These are phyloP conservation scores for Phyllostachys edulis DNA, from an alignment of 176 grass and related monocot genomes.

Conservation along the genomic window DNA sequence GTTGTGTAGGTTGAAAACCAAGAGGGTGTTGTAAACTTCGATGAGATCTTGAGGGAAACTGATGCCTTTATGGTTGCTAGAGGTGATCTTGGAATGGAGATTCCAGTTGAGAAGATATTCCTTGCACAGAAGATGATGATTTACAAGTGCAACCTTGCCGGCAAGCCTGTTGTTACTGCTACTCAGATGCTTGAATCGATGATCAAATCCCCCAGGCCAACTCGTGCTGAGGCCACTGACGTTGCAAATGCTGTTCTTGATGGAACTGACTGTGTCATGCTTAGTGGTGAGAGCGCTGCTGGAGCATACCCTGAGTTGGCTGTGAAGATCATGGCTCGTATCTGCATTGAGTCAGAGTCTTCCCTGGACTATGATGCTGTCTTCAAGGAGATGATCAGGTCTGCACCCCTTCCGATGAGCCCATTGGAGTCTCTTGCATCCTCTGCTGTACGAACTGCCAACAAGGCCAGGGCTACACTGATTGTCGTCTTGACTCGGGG, in stretches of 20 bases:
- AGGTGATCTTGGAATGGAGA: conserved; percentile 97
- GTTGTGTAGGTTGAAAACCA: conserved; percentile 83
- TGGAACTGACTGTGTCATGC: conserved; percentile 92
- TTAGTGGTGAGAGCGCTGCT: conserved; percentile 88
- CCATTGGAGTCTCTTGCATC: conserved; percentile 87
- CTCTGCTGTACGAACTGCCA: conserved; percentile 82
- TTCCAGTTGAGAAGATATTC: conserved; percentile 95
- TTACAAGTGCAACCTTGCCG: conserved; percentile 88
- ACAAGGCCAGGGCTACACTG: conserved; percentile 69
- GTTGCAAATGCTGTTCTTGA: conserved; percentile 95
- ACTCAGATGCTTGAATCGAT: conserved; percentile 96
- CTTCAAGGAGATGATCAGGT: conserved; percentile 87
- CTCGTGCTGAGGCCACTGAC: conserved; percentile 89
- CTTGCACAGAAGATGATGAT: conserved; percentile 98
- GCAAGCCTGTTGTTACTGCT: conserved; percentile 87
- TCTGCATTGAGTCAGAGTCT: conserved; percentile 85
- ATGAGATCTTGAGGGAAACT: conserved; percentile 88
- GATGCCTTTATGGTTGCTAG: conserved; percentile 93
- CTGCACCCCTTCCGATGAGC: conserved; percentile 82
- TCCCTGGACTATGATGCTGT: conserved; percentile 74
- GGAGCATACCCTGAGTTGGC: conserved; percentile 88
- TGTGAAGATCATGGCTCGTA: conserved; percentile 89
- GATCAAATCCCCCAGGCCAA: conserved; percentile 91
- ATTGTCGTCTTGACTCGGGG: conserved; percentile 86
- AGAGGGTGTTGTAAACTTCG: conserved; percentile 91